phyloP scores from a whole-genome alignment of 2,329 filamentous ascomycete species.

The Fusarium sp. region DNA sequence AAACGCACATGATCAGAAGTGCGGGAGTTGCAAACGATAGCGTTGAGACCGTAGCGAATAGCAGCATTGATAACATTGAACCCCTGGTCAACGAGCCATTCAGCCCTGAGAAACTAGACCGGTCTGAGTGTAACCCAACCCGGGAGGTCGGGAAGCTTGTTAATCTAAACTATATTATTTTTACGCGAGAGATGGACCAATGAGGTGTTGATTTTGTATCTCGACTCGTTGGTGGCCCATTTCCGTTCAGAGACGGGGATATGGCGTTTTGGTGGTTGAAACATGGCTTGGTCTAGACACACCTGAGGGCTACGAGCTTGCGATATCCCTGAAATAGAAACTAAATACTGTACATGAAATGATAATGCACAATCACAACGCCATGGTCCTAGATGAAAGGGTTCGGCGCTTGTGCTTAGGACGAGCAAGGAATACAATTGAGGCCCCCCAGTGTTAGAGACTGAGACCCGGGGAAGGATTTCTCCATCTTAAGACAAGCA shows the following conservation, averaged over 20 bases:
- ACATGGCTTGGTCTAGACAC: conserved; percentile 38
- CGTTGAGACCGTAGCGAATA: neutral
- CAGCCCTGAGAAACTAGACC: conserved; percentile 35
- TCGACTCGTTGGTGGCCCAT: neutral
- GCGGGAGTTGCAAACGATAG: conserved; percentile 6
- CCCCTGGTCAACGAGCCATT: conserved; percentile 21
- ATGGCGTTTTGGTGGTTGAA: conserved; percentile 14
- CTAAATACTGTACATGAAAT: neutral
- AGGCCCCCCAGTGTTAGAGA: neutral
- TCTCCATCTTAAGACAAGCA: conserved; percentile 10
- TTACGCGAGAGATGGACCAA: conserved; percentile 1
- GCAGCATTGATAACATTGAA: neutral
- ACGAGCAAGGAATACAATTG: neutral
- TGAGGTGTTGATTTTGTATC: neutral
- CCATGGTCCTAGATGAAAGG: conserved; percentile 8
- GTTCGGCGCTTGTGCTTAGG: neutral
- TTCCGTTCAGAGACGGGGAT: conserved; percentile 24
- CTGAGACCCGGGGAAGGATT: neutral
- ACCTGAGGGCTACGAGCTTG: neutral
- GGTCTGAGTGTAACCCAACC: conserved; percentile 23
- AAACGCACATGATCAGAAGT: conserved; percentile 12
- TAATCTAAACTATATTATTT: conserved; percentile 2
- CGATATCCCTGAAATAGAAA: conserved; percentile 5
- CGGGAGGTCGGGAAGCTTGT: conserved; percentile 3
- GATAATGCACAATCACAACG: neutral